A percentile compares a stretch with the other conserved stretches of the same genome.
Conservation (phyloP, 2,329 filamentous ascomycete species). For the Alternaria sp. region DNA sequence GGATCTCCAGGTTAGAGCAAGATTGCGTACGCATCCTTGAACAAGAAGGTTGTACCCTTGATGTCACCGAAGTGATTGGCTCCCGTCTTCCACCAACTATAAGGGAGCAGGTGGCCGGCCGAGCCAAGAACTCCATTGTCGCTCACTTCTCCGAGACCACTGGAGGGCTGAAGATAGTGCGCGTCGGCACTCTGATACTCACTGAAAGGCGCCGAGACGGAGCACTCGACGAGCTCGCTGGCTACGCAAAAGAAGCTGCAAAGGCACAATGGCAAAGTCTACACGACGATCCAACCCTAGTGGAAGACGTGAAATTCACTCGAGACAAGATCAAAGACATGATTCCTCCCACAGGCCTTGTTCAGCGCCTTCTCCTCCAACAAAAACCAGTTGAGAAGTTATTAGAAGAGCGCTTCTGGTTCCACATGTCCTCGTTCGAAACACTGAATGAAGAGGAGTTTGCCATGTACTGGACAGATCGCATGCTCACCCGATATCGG, state of each 20-base stretch:
- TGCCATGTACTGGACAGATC: slow-evolving; percentile 41
- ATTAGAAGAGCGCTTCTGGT: slow-evolving; percentile 33
- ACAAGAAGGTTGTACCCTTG: slow-evolving; percentile 20
- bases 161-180: slow-evolving; percentile 3
- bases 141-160: slow-evolving; percentile 1
- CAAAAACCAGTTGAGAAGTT: slow-evolving; percentile 27
- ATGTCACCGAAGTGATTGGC: slow-evolving; percentile 23
- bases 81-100: slow-evolving; percentile 17
- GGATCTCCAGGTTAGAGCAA: slow-evolving; percentile 23
- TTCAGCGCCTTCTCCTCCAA: slow-evolving; percentile 19
- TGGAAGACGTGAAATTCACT: slow-evolving; percentile 31
- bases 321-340: slow-evolving; percentile 20
- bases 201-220: slow-evolving; percentile 14
- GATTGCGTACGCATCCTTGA: slow-evolving; percentile 20
- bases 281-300: slow-evolving; percentile 14
- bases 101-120: slow-evolving; percentile 8
- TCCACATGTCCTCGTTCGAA: slow-evolving; percentile 34
- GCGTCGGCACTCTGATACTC: slow-evolving; percentile 26
- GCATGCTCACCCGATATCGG: slow-evolving; percentile 30
- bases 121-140: slow-evolving; percentile 19
- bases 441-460: slow-evolving; percentile 37
- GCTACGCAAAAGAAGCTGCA: slow-evolving; percentile 27
- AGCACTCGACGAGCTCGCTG: slow-evolving; percentile 20
- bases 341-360: slow-evolving; percentile 12
- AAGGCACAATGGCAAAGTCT: slow-evolving; percentile 30